Conservation (phyloP, 2,329 filamentous ascomycete species). For the Trematosphaeria pertusa region DNA sequence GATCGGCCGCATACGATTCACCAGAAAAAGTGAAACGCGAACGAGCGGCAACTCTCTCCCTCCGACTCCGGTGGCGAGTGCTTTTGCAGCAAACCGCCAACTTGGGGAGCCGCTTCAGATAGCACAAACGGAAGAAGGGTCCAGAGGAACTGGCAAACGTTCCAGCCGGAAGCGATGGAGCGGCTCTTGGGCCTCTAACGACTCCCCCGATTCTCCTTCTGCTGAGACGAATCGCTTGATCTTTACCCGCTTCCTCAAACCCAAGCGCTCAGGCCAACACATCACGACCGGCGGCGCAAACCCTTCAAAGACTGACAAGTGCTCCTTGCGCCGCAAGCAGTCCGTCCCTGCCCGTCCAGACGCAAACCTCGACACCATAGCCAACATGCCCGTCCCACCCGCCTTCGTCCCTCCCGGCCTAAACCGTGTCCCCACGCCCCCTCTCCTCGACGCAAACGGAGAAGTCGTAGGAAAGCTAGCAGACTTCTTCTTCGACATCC, state of each 20-base stretch:
- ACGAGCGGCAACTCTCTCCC: slow-evolving; percentile 20
- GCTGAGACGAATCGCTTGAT: slow-evolving; percentile 16
- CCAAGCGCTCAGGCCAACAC: slow-evolving; percentile 17
- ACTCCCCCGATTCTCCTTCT: slow-evolving; percentile 16
- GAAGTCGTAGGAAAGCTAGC: slow-evolving; percentile 38
- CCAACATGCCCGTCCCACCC: slow-evolving; percentile 27
- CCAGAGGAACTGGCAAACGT: slow-evolving; percentile 22
- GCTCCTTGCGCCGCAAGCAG: slow-evolving; percentile 14
- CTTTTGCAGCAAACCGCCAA: too few species aligned
- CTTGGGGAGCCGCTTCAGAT: too few species aligned
- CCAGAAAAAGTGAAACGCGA: slow-evolving; percentile 19
- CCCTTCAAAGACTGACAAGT: too few species aligned
- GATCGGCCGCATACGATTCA: slow-evolving; percentile 13
- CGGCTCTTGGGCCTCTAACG: slow-evolving; percentile 14
- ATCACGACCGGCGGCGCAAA: slow-evolving; percentile 12
- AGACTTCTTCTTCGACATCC: slow-evolving; percentile 43
- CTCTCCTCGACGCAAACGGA: slow-evolving; percentile 26
- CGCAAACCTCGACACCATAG: neutral
- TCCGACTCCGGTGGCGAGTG: slow-evolving; percentile 14
- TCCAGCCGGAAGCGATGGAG: slow-evolving; percentile 23
- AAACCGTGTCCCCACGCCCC: slow-evolving; percentile 35
- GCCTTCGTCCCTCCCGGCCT: slow-evolving; percentile 36
- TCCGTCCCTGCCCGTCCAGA: neutral
- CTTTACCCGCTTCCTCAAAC: slow-evolving; percentile 27
- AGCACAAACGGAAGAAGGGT: slow-evolving; percentile 15